These are phyloP conservation scores for Calycina herbarum DNA, from an alignment of 2,329 filamentous ascomycete genomes.

Conservation along the genomic window DNA sequence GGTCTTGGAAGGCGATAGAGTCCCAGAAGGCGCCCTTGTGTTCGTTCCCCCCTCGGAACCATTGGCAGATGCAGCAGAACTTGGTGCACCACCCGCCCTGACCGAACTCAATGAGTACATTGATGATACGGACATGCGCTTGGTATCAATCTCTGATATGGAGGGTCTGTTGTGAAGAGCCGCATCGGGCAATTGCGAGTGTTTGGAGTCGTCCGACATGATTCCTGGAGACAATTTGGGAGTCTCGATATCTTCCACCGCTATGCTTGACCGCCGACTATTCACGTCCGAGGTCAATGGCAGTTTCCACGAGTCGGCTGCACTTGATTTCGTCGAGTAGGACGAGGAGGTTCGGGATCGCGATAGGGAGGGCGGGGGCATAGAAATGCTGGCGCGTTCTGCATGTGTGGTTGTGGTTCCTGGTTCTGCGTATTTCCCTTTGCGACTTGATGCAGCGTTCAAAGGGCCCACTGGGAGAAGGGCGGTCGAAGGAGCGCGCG, in stretches of 20 bases:
- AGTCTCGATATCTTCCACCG: conserved; percentile 51
- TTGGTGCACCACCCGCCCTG: conserved; percentile 45
- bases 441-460: conserved; percentile 44
- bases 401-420: conserved; percentile 57
- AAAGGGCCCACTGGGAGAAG: conserved; percentile 48
- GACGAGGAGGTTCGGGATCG: conserved; percentile 36
- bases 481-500: conserved; percentile 38
- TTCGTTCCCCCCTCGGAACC: conserved; percentile 49
- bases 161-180: conserved; percentile 49
- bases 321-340: conserved; percentile 39
- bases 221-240: conserved; percentile 45
- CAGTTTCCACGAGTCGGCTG: conserved; percentile 45
- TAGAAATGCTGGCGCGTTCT: conserved; percentile 62
- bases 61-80: conserved; percentile 53
- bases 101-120: conserved; percentile 68
- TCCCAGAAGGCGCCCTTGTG: conserved; percentile 27
- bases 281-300: conserved; percentile 25
- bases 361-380: conserved; percentile 53
- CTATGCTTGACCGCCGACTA: conserved; percentile 37
- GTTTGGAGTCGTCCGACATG: conserved; percentile 33
- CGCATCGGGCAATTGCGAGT: conserved; percentile 47
- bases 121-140: conserved; percentile 72
- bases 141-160: conserved; percentile 53
- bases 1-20: conserved; percentile 25
- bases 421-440: conserved; percentile 59